phyloP scores from a whole-genome alignment of 305 asterid species.

The Fraxinus xanthoxyloides region DNA sequence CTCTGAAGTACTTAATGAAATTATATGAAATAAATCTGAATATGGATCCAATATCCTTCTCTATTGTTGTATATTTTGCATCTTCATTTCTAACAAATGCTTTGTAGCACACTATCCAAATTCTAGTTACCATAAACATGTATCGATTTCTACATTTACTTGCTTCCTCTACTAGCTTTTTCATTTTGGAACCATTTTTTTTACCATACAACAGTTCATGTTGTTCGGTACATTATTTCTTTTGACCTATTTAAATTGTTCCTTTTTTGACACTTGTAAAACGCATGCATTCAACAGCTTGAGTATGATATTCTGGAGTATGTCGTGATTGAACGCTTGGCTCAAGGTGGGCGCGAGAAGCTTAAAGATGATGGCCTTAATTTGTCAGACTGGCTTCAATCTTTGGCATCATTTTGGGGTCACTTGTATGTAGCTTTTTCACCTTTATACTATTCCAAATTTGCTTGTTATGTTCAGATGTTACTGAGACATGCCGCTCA shows the following conservation, averaged over 20 bases:
- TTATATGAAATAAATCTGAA: neutral
- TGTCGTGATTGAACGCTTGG: slow-evolving; percentile 96
- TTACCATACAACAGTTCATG: neutral
- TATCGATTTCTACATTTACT: neutral
- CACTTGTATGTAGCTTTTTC: slow-evolving; percentile 78
- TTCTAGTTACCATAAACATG: slow-evolving; percentile 3
- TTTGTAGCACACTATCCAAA: neutral
- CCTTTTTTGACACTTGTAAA: slow-evolving; percentile 10
- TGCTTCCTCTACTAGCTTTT: slow-evolving; percentile 3
- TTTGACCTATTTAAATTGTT: slow-evolving; percentile 1
- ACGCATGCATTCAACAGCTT: slow-evolving; percentile 53
- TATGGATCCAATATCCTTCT: neutral
- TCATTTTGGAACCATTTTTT: neutral
- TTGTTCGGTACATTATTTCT: neutral
- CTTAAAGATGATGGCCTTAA: slow-evolving; percentile 98
- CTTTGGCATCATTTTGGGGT: slow-evolving; percentile 99
- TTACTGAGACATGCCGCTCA: slow-evolving; percentile 12
- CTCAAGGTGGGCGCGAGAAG: slow-evolving; percentile 96
- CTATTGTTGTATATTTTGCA: slow-evolving; percentile 1
- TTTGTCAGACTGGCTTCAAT: slow-evolving; percentile 98
- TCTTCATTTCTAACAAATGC: neutral
- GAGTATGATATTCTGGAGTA: slow-evolving; percentile 98
- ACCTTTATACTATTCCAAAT: slow-evolving; percentile 20
- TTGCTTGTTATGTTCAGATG: slow-evolving; percentile 16
- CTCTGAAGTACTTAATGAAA: neutral